Evolutionary conservation across 371 early-diverging fungal genomes (phyloP).

Genomic region (Thermomucor indicae-seudaticae): DNA sequence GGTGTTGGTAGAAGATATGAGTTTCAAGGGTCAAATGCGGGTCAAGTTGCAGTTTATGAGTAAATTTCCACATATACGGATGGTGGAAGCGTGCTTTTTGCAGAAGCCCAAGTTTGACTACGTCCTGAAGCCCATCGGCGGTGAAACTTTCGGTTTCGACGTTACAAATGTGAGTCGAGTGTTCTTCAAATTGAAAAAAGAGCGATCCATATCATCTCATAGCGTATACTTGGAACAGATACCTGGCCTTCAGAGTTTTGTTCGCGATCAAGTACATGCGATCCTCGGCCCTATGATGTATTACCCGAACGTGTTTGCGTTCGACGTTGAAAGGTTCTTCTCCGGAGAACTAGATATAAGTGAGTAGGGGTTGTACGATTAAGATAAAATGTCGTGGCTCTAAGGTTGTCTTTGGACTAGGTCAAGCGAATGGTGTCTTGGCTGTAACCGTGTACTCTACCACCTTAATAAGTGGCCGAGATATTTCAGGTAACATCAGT

Average conservation of each 20-base stretch:
- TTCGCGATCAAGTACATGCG: slow-evolving; percentile 74
- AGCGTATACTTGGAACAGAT: slow-evolving; percentile 37
- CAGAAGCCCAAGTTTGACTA: slow-evolving; percentile 92
- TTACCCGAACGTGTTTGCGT: slow-evolving; percentile 74
- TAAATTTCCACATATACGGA: slow-evolving; percentile 86
- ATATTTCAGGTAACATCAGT: slow-evolving; percentile 74
- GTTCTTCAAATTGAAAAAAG: background rate
- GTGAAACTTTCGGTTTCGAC: slow-evolving; percentile 83
- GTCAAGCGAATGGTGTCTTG: slow-evolving; percentile 82
- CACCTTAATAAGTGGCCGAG: slow-evolving; percentile 71
- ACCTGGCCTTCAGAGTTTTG: slow-evolving; percentile 79
- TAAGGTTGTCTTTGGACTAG: slow-evolving; percentile 15
- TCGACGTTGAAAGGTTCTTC: slow-evolving; percentile 82
- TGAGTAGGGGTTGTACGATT: slow-evolving; percentile 9
- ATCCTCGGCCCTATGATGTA: slow-evolving; percentile 82
- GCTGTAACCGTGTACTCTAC: slow-evolving; percentile 75
- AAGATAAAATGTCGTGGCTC: background rate
- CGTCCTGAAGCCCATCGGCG: slow-evolving; percentile 89
- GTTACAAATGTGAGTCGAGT: slow-evolving; percentile 58
- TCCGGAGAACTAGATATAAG: slow-evolving; percentile 57
- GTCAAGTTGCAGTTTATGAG: slow-evolving; percentile 82
- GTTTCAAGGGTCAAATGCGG: slow-evolving; percentile 82
- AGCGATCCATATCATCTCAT: background rate
- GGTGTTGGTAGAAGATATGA: slow-evolving; percentile 90
- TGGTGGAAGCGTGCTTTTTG: slow-evolving; percentile 86